Percentiles rank a stretch among this genome's conserved stretches.
Evolutionary conservation across 2,329 filamentous ascomycete genomes (phyloP).

Genomic region (Pyrenophora seminiperda): DNA sequence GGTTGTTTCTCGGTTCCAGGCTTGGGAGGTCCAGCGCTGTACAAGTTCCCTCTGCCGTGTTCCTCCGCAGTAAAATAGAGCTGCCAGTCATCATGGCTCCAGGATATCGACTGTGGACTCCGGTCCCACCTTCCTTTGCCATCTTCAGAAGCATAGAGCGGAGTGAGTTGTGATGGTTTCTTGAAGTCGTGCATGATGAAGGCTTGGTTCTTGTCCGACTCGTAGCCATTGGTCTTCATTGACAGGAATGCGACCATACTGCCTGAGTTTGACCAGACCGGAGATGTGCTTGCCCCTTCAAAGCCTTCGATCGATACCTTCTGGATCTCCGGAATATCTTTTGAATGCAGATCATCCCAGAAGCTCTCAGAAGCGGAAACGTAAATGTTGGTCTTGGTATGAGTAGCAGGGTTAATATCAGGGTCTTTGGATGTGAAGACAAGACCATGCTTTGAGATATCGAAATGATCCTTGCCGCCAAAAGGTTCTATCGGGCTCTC

Average conservation of each 20-base stretch:
- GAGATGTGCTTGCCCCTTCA: constrained; percentile 68
- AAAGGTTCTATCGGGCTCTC: constrained; percentile 77
- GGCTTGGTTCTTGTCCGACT: constrained; percentile 76
- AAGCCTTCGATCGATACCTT: constrained; percentile 63
- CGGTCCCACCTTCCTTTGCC: constrained; percentile 66
- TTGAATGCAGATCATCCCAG: constrained; percentile 30
- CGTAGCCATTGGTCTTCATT: constrained; percentile 78
- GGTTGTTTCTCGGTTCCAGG: constrained; percentile 17
- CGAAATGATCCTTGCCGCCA: constrained; percentile 80
- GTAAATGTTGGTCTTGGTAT: constrained; percentile 84
- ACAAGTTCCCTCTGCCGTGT: constrained; percentile 66
- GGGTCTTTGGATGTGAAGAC: constrained; percentile 79
- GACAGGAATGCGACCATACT: constrained; percentile 74
- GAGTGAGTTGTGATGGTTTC: constrained; percentile 60
- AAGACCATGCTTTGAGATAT: constrained; percentile 69
- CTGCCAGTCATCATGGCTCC: constrained; percentile 59
- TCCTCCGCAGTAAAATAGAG: constrained; percentile 78
- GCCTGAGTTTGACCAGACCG: constrained; percentile 76
- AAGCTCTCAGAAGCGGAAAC: constrained; percentile 66
- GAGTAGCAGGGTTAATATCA: constrained; percentile 69
- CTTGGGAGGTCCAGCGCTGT: constrained; percentile 42
- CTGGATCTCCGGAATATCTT: constrained; percentile 47
- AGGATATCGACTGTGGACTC: constrained; percentile 58
- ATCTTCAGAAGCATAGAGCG: constrained; percentile 66
- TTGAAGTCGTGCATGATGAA: constrained; percentile 67